Base-by-base conservation (phyloP, 345 rosid species). In the Corchorus olitorius region DNA sequence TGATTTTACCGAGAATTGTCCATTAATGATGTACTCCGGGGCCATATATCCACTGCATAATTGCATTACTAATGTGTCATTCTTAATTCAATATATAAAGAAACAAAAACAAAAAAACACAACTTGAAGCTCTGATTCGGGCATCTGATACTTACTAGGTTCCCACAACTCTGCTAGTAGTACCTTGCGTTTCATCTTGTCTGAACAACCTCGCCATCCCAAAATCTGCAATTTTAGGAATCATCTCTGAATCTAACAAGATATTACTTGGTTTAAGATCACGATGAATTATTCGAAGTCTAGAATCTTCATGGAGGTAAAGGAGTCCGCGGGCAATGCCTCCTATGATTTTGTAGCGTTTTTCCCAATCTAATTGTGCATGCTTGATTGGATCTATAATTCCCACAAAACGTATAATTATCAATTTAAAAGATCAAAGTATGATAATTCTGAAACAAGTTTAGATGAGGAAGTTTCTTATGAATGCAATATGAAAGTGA, bases 11-110 rank as follows among this genome's bases (percentile, higher is more conserved):
- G 92, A 89, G 79, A 84, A 83, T 11, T 82, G 77, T 16, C 92
- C 93, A 3, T 74, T 83, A 78, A 78, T 73, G 10, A 71, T 87
- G 65, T 89, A 89, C 58, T 91, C 89, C 5, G 89, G 90, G 46
- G 92, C 89, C 91, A 90, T 81, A 63, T 89, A 90, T 72, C 89
- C 91, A 75, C 86, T 89, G 59, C 41, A 60, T 77, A 11, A 46
- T 15, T 17, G 14, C 33, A 59, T 59, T 34, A 27, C 22, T 59
- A 3, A 59, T 22, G 7, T n/a, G 7, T n/a, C 20, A 33, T 20
- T 20, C 33, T 3, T 59, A 10, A 4, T 19, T 12, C 10, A 59
- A 20, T 27, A 27, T 27, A 27, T 27, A 27, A 27, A 0, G 1
- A 27, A 27, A 59, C 33, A 59, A 59, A 59, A 27, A n/a, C 8